phyloP scores from a whole-genome alignment of 257 asterid genomes.

The Primulina eburnea region DNA sequence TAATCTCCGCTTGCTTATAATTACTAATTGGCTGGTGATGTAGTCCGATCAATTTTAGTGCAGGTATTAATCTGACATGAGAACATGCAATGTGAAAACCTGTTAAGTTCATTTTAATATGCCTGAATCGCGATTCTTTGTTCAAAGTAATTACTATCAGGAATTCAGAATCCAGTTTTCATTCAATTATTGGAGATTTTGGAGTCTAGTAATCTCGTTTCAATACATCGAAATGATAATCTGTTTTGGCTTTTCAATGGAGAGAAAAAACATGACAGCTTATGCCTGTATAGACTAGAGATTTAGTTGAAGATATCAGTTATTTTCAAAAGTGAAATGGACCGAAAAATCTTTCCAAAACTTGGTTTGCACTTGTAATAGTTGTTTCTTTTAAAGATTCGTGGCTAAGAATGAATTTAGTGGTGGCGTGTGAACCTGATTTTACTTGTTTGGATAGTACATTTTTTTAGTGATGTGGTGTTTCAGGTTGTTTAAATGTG shows the following conservation, averaged over 20 bases:
- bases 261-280: not conserved
- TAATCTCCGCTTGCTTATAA: not conserved
- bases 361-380: not conserved
- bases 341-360: not conserved
- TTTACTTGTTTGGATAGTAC: not conserved
- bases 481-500: not conserved
- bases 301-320: too few species aligned
- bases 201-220: not conserved
- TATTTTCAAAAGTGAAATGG: not conserved
- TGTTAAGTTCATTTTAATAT: not conserved
- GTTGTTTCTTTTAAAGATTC: not conserved
- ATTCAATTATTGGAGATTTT: not conserved
- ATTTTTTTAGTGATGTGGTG: not conserved
- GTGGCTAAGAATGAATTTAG: conserved; percentile 1
- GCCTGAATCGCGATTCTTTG: not conserved
- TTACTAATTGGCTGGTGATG: too few species aligned
- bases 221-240: not conserved
- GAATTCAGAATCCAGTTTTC: not conserved
- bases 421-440: not conserved
- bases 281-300: too few species aligned
- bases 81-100: not conserved
- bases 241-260: not conserved
- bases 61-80: not conserved
- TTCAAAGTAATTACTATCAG: conserved; percentile 5
- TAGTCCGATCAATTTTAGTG: not conserved